Evolutionary conservation across 2,329 filamentous ascomycete genomes (phyloP), one percentile per base, ranked within the genome.

Genomic region (Hypoxylon sp.): DNA sequence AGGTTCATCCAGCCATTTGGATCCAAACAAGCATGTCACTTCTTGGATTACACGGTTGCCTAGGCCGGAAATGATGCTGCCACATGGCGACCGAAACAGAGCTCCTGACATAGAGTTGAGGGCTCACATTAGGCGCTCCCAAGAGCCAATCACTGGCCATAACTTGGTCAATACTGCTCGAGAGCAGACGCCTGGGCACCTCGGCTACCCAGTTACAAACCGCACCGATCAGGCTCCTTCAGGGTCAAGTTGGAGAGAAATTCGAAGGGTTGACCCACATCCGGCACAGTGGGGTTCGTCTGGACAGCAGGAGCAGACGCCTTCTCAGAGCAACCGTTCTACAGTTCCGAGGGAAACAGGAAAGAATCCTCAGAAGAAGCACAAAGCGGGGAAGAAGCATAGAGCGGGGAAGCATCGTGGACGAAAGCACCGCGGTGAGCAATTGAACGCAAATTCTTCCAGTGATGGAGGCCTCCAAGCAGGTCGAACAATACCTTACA

Each of bases 21-120:
- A 53, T 3, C 14, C 33, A 9, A 58, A 44, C 26, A 11, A 24
- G 3, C 13, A 47, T 5, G 50, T 66, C 13, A 17, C 26, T 3
- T 59, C 62, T 42, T 69, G 66, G 66, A 35, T 69, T 44, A 42
- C 35, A 3, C 33, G 44, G 47, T 26, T 69, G 24, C 58, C 66
- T 8, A 33, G 17, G 1, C 66, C 58, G 11, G 62, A 63, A 6
- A 13, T 31, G 24, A 63, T 54, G 53, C 37, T 54, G n/a, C 39
- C 57, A 14, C 57, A 52, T 6, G 26, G 46, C 3, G 53, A 54
- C 8, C 29, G 11, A 13, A 19, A 26, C 14, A 5, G 37, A 8
- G 3, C 19, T 4, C 6, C 53, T 6, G 33, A 19, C 5, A n/a
- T 26, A 14, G 48, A 48, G 5, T 31, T 39, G 14, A 44, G 39